phyloP scores from a whole-genome alignment of 371 early-diverging fungal genomes.

The Syncephalis plumigaleata region DNA sequence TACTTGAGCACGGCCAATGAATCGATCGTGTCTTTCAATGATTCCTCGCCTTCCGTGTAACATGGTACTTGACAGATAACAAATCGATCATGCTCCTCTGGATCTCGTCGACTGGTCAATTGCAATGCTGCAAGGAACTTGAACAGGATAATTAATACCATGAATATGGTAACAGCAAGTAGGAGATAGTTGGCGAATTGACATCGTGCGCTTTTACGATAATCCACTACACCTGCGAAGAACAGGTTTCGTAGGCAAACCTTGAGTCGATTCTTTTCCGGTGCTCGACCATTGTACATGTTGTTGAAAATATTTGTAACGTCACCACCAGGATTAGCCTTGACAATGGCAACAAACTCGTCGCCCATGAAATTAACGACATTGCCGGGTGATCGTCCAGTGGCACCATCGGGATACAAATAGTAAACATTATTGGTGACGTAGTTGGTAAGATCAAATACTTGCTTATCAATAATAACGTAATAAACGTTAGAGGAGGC shows the following conservation, averaged over 20 bases:
- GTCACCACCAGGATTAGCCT: constrained; percentile 30
- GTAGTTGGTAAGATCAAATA: constrained; percentile 65
- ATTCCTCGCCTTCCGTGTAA: constrained; percentile 93
- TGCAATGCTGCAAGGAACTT: constrained; percentile 88
- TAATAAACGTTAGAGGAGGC: constrained; percentile 71
- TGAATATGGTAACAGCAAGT: constrained; percentile 52
- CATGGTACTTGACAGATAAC: constrained; percentile 90
- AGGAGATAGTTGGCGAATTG: constrained; percentile 79
- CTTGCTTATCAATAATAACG: constrained; percentile 46
- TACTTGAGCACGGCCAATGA: constrained; percentile 81
- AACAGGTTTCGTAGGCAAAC: constrained; percentile 71
- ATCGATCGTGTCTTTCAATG: constrained; percentile 82
- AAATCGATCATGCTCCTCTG: constrained; percentile 79
- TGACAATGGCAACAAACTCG: constrained; percentile 3
- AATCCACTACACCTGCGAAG: constrained; percentile 78
- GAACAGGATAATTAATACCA: constrained; percentile 72
- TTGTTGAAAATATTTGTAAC: constrained; percentile 84
- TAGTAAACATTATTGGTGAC: constrained; percentile 13
- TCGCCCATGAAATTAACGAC: constrained; percentile 34
- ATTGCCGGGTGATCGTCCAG: constrained; percentile 7
- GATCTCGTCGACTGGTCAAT: constrained; percentile 49
- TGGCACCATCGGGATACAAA: not conserved
- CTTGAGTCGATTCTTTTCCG: constrained; percentile 12
- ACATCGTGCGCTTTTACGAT: constrained; percentile 62
- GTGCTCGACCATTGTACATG: constrained; percentile 74